Base-by-base conservation (phyloP, 345 rosid species). In the Eucalyptus tenuipes region DNA sequence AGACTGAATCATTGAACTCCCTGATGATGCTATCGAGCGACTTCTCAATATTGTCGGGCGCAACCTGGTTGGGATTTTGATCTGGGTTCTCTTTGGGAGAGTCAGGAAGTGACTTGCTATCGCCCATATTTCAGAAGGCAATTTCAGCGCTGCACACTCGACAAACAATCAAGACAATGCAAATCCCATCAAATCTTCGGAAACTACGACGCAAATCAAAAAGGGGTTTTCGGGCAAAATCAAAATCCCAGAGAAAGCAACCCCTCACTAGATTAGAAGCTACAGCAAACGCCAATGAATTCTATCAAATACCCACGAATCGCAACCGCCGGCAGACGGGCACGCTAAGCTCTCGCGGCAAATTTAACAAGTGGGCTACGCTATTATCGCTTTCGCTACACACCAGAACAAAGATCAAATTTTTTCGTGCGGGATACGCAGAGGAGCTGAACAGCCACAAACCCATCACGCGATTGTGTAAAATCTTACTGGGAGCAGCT, bases 1-100 rank as follows among this genome's bases (percentile, higher is more conserved):
- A 91, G 86, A 94, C 90, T 3, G 99, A 91, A 55, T 94, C 99
- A 87, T 94, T 97, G 84, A 96, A 91, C 94, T 93, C 93, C 47
- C 95, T 90, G 49, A 94, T 95, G 37, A 96, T 90, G 29, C 93
- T 92, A 59, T 96, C 97, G 9, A 96, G 93, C 15, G 97, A 90
- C 90, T 93, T 89, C 66, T 95, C 96, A 37, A 93, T 95, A 88
- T 90, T 92, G 11, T 80, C 52, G 52, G 89, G 85, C 47, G 45
- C 66, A 42, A 89, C 90, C n/a, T 86, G 71, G 88, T 93, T 94
- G 29, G 92, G 89, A 90, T 94, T 93, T 87, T 90, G 93, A 90
- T 94, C 96, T 49, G 86, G 88, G 90, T 92, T 94, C 86, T 93
- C 95, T 88, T 92, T 92, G 20, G 93, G 91, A 86, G 95, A 94